These are phyloP conservation scores for Monilinia aucupariae DNA, from an alignment of 2,329 filamentous ascomycete genomes.

Conservation along the genomic window DNA sequence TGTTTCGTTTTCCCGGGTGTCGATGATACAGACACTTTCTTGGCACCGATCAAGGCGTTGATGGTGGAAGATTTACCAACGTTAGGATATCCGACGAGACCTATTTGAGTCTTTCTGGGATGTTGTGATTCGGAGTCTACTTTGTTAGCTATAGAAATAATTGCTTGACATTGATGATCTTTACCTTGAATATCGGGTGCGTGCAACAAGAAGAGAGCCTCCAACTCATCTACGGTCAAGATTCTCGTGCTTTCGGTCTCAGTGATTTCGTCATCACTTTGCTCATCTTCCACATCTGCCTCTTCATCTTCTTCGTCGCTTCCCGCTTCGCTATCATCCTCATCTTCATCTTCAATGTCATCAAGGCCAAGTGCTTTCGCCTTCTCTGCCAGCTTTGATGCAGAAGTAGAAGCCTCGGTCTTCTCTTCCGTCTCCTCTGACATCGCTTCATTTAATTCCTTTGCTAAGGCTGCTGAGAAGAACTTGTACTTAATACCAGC, in stretches of 20 bases:
- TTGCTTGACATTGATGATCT: slow-evolving; percentile 19
- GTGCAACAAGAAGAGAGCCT: slow-evolving; percentile 78
- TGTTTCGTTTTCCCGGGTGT: slow-evolving; percentile 99
- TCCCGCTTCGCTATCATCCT: slow-evolving; percentile 23
- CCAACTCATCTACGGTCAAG: slow-evolving; percentile 85
- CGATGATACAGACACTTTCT: slow-evolving; percentile 96
- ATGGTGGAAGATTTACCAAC: slow-evolving; percentile 99
- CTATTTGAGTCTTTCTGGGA: slow-evolving; percentile 73
- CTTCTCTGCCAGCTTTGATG: slow-evolving; percentile 33
- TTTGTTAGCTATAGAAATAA: slow-evolving; percentile 24
- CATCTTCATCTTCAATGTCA: slow-evolving; percentile 36
- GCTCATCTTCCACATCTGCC: slow-evolving; percentile 35
- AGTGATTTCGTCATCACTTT: slow-evolving; percentile 31
- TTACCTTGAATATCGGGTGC: slow-evolving; percentile 55
- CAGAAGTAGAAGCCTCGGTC: slow-evolving; percentile 17
- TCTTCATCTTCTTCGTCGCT: slow-evolving; percentile 30
- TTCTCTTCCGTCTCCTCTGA: slow-evolving; percentile 37
- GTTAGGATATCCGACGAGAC: slow-evolving; percentile 95
- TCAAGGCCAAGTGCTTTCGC: slow-evolving; percentile 39
- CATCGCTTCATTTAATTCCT: slow-evolving; percentile 75
- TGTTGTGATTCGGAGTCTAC: slow-evolving; percentile 42
- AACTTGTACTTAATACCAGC: slow-evolving; percentile 86
- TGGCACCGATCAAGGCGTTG: slow-evolving; percentile 95
- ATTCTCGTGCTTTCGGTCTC: slow-evolving; percentile 60
- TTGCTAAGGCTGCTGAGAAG: slow-evolving; percentile 90